A percentile compares a stretch with the other conserved stretches of the same genome.
phyloP scores from a whole-genome alignment of 2,329 filamentous ascomycete species.

The Diaporthe batatas region DNA sequence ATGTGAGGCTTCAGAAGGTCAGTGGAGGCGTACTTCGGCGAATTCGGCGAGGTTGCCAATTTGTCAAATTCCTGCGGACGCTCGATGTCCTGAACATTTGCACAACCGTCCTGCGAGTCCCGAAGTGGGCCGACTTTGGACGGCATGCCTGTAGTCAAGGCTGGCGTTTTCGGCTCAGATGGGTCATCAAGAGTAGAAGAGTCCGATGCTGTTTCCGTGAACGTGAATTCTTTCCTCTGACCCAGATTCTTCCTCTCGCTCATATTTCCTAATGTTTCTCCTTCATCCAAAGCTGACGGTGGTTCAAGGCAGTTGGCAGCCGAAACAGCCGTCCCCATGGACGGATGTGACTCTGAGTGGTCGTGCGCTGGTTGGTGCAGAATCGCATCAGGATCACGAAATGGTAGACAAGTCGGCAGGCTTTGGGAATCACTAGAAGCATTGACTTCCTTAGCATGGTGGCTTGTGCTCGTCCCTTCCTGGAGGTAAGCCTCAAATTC shows the following conservation, averaged over 20 bases:
- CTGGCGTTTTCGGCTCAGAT: slow-evolving; percentile 27
- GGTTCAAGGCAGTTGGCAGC: not conserved
- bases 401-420: not conserved
- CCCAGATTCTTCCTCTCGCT: not conserved
- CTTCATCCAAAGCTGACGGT: not conserved
- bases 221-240: not conserved
- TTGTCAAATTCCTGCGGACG: not conserved
- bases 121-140: not conserved
- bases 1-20: not conserved
- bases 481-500: slow-evolving; percentile 34
- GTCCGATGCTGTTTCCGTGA: slow-evolving; percentile 16
- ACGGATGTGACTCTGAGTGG: not conserved
- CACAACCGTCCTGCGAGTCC: slow-evolving; percentile 1
- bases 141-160: not conserved
- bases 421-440: not conserved
- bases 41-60: not conserved
- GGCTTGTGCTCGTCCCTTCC: slow-evolving; percentile 13
- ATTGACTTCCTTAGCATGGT: not conserved
- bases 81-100: not conserved
- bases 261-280: not conserved
- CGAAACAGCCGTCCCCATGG: not conserved
- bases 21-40: not conserved
- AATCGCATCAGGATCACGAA: not conserved
- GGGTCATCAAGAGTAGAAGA: slow-evolving; percentile 26
- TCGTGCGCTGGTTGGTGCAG: not conserved